Evolutionary conservation across 1,284 basidiomycete species (phyloP), one percentile per base, ranked within the genome.

Genomic region (Lentinula novae-zelandiae): DNA sequence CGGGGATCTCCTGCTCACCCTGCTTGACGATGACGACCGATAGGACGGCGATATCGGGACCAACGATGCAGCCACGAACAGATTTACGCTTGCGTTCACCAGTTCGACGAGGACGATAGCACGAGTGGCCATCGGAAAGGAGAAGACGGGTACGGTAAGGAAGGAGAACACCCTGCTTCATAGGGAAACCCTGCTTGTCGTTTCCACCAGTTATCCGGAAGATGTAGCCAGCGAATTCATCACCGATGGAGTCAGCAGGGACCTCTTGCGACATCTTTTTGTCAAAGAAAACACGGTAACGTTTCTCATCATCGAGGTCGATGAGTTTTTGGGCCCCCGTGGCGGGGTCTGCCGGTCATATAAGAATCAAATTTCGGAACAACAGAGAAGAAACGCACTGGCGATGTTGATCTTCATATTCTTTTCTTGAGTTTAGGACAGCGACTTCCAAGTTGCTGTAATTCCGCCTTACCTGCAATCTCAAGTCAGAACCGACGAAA

Each of bases 1-100:
- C 96, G 57, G 95, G 87, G 75, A 98, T 89, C 56, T 97, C 95
- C 66, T 80, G 74, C 66, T 98, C 95, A 65, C 96, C 96, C 82
- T 98, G 94, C 86, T 98, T 98, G 80, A 98, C 93, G 70, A 98
- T 90, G 73, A 96, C 90, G 68, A 96, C 81, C 65, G 94, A 92
- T 69, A 98, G 89, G 67, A 97, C 96, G 67, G 95, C 92, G 69
- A 98, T 98, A 77, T 99, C 96, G 72, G 94, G 84, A 69, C 91
- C 95, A 75, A 98, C 93, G 76, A 96, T 98, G 86, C 95, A 98
- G 59, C 96, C 96, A 66, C 96, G 93, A 67, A 99, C 94, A 69
- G 95, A 97, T 83, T 98, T 98, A 85, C 96, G 92, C 84, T 93
- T 95, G 80, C 96, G 93, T 83, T 99, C 95, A 75, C 96, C 96